phyloP scores from a whole-genome alignment of 176 grass and related monocot genomes.

The Poa pratensis region DNA sequence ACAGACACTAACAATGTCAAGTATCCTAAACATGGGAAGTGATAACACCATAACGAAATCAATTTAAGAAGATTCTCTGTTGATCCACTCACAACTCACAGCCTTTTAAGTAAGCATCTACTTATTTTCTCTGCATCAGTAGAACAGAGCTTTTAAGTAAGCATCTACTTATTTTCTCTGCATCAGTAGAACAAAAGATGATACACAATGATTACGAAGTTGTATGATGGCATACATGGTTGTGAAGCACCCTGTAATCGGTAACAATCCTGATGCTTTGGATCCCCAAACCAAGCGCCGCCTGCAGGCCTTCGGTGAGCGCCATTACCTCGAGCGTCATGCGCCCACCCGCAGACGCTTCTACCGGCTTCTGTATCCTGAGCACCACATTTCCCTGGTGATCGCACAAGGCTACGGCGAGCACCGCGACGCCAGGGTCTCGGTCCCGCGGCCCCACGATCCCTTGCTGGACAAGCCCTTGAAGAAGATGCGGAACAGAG shows the following conservation, averaged over 20 bases:
- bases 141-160: background rate
- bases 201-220: background rate
- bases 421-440: slow-evolving; percentile 54
- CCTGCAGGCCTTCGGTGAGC: slow-evolving; percentile 60
- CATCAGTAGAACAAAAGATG: background rate
- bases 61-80: background rate
- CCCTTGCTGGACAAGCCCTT: slow-evolving; percentile 61
- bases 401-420: slow-evolving; percentile 59
- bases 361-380: slow-evolving; percentile 68
- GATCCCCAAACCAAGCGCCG: slow-evolving; percentile 59
- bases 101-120: slow-evolving; percentile 1
- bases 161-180: background rate
- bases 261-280: slow-evolving; percentile 51
- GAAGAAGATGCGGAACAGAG: slow-evolving; percentile 60
- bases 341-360: slow-evolving; percentile 28
- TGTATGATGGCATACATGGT: slow-evolving; percentile 56
- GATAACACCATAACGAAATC: background rate
- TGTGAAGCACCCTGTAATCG: slow-evolving; percentile 54
- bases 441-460: slow-evolving; percentile 44
- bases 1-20: background rate
- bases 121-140: background rate
- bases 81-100: background rate
- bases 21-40: background rate
- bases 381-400: slow-evolving; percentile 53
- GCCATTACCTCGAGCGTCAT: slow-evolving; percentile 60